Evolutionary conservation across 805 yeast species (phyloP).

Genomic region (Candida yuanshanica): DNA sequence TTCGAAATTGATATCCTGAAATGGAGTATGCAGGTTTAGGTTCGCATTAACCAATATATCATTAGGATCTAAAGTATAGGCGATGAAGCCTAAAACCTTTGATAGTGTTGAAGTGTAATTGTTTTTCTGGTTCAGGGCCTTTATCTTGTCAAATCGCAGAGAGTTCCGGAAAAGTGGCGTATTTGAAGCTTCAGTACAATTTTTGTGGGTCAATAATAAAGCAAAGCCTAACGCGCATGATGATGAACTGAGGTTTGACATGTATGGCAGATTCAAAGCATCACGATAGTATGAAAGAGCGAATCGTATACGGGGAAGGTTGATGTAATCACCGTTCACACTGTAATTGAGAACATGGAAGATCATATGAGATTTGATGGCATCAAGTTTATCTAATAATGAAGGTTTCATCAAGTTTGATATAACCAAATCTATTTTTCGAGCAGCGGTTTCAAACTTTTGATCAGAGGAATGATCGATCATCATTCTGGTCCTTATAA

Average conservation of each 20-base stretch:
- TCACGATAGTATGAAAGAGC: slow-evolving; percentile 10
- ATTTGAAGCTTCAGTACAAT: slow-evolving; percentile 1
- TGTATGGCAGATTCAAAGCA: slow-evolving; percentile 3
- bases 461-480: slow-evolving; percentile 19
- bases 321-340: slow-evolving; percentile 11
- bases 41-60: background rate
- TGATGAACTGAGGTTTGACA: slow-evolving; percentile 3
- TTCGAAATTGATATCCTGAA: slow-evolving; percentile 15
- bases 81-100: slow-evolving; percentile 10
- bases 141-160: slow-evolving; percentile 8
- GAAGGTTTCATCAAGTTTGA: slow-evolving; percentile 3
- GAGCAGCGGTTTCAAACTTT: slow-evolving; percentile 18
- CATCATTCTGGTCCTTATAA: slow-evolving; percentile 16
- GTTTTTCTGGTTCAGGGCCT: background rate
- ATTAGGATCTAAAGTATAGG: slow-evolving; percentile 5
- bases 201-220: slow-evolving; percentile 2
- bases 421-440: slow-evolving; percentile 20
- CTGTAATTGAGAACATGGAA: slow-evolving; percentile 14
- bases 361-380: slow-evolving; percentile 19
- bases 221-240: slow-evolving; percentile 5
- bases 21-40: slow-evolving; percentile 6
- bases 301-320: slow-evolving; percentile 11
- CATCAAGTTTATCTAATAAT: slow-evolving; percentile 8
- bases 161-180: slow-evolving; percentile 3
- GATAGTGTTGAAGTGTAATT: slow-evolving; percentile 4